Evolutionary conservation across 2,329 filamentous ascomycete genomes (phyloP).

Genomic region (Fusarium musae): DNA sequence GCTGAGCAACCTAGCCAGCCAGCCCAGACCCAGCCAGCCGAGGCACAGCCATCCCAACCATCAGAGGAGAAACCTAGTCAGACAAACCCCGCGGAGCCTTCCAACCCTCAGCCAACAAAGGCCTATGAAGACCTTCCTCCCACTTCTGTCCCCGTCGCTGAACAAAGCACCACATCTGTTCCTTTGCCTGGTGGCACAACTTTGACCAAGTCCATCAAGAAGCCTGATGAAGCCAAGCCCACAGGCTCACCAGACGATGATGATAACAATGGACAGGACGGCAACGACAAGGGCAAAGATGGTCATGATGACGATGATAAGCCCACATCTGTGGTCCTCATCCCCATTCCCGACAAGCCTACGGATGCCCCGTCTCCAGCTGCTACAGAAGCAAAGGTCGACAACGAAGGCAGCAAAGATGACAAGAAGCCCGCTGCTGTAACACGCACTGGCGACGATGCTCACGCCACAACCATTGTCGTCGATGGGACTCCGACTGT

Average conservation of each 20-base stretch:
- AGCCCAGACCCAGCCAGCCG: background rate
- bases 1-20: slow-evolving; percentile 13
- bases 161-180: slow-evolving; percentile 22
- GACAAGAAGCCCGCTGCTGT: slow-evolving; percentile 21
- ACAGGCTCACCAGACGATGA: slow-evolving; percentile 9
- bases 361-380: slow-evolving; percentile 19
- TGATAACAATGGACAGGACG: slow-evolving; percentile 1
- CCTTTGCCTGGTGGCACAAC: slow-evolving; percentile 28
- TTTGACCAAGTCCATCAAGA: slow-evolving; percentile 45
- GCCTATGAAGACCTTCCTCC: slow-evolving; percentile 16
- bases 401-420: background rate
- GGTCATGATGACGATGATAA: background rate
- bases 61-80: slow-evolving; percentile 18
- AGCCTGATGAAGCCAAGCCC: slow-evolving; percentile 33
- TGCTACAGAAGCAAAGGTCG: slow-evolving; percentile 28
- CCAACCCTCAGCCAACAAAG: slow-evolving; percentile 26
- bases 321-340: slow-evolving; percentile 43
- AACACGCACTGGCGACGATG: slow-evolving; percentile 24
- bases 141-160: slow-evolving; percentile 14
- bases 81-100: slow-evolving; percentile 9
- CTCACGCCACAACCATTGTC: slow-evolving; percentile 40
- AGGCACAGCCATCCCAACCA: background rate
- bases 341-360: slow-evolving; percentile 42
- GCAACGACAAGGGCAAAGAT: background rate
- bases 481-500: slow-evolving; percentile 50